Conservation (phyloP, 306 rosid genomes). For the Malus sylvestris region DNA sequence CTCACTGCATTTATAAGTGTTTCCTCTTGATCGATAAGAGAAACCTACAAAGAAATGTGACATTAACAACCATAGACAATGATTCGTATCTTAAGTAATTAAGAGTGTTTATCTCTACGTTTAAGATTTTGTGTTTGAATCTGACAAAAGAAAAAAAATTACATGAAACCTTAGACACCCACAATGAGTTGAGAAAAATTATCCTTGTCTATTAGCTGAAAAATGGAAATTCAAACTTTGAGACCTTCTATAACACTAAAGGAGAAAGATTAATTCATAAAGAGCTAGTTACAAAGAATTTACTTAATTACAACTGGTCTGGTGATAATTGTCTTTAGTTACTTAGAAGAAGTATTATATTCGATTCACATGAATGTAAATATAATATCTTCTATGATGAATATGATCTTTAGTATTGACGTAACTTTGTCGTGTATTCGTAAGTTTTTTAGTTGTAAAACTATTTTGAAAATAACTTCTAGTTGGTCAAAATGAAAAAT, state of each 20-base stretch:
- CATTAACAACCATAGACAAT: neutral
- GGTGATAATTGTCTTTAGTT: too few species aligned
- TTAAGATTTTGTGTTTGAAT: neutral
- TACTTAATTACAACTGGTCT: neutral
- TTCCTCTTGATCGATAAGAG: neutral
- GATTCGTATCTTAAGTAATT: neutral
- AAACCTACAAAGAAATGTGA: neutral
- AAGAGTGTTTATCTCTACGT: too few species aligned
- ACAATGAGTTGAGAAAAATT: too few species aligned
- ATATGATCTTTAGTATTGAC: neutral
- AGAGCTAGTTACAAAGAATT: too few species aligned
- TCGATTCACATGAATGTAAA: too few species aligned
- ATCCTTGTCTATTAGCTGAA: too few species aligned
- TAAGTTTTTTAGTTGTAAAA: neutral
- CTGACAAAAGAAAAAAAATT: too few species aligned
- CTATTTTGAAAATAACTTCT: neutral
- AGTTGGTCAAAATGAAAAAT: neutral
- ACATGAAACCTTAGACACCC: too few species aligned
- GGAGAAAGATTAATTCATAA: neutral
- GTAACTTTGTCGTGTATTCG: neutral
- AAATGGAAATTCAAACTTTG: too few species aligned
- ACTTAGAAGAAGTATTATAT: too few species aligned
- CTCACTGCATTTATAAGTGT: neutral
- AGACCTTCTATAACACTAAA: neutral
- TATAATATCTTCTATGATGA: neutral